These are phyloP conservation scores for Lumnitzera racemosa DNA, from an alignment of 345 rosid genomes.

Conservation along the genomic window DNA sequence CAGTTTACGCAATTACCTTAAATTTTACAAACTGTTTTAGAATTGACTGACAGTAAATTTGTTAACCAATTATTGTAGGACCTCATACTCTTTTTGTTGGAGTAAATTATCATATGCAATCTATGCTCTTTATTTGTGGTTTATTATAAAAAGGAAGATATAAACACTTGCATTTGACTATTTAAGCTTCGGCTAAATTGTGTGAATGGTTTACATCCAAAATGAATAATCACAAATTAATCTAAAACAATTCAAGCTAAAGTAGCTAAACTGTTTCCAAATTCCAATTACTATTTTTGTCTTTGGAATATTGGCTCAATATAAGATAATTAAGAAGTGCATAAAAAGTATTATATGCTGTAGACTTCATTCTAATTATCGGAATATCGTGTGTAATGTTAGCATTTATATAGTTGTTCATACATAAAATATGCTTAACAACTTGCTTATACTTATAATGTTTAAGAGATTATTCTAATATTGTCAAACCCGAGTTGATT, in stretches of 20 bases:
- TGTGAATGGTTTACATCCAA: slow-evolving; percentile 46
- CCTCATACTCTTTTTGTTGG: slow-evolving; percentile 24
- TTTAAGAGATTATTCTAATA: too few species aligned
- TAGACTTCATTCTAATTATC: too few species aligned
- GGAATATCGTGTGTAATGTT: too few species aligned
- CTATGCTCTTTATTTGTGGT: slow-evolving; percentile 41
- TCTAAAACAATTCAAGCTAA: slow-evolving; percentile 29
- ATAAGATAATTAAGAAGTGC: slow-evolving; percentile 18
- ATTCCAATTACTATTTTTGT: slow-evolving; percentile 38
- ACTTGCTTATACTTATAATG: too few species aligned
- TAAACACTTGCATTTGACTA: slow-evolving; percentile 43
- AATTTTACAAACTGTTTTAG: too few species aligned
- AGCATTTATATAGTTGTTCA: too few species aligned
- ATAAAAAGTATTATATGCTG: too few species aligned
- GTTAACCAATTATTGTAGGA: too few species aligned
- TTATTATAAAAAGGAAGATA: slow-evolving; percentile 33
- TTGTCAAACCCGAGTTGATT: too few species aligned
- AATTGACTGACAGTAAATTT: too few species aligned
- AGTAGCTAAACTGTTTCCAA: slow-evolving; percentile 45
- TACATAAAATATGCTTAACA: too few species aligned
- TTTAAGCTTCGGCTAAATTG: slow-evolving; percentile 55
- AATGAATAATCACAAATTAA: slow-evolving; percentile 31
- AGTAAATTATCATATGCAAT: slow-evolving; percentile 48
- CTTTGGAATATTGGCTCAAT: slow-evolving; percentile 23
- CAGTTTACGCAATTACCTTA: too few species aligned